Conservation (phyloP, 164 flowering plant genomes). For the Euptelea pleiosperma region DNA sequence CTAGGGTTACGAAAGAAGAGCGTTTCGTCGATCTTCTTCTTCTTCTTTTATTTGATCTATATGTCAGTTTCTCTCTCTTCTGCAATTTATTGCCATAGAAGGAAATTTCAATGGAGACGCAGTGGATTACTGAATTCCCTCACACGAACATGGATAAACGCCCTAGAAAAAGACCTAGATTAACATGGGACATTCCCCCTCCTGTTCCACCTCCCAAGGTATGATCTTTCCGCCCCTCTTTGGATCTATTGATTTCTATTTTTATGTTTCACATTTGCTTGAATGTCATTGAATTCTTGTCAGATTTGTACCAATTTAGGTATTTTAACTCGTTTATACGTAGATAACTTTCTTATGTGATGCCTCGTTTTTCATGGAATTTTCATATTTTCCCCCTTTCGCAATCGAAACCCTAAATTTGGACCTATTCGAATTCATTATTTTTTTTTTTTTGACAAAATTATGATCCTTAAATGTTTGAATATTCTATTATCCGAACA, state of each 20-base stretch:
- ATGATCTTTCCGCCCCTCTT: not conserved
- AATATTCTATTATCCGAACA: too few species aligned
- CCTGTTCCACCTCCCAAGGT: slow-evolving; percentile 50
- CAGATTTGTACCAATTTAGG: not conserved
- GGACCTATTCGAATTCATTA: too few species aligned
- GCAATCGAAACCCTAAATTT: not conserved
- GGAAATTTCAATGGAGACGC: slow-evolving; percentile 54
- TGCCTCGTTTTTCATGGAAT: not conserved
- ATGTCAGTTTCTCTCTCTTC: not conserved
- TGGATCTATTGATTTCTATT: not conserved
- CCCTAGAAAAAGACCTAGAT: slow-evolving; percentile 68
- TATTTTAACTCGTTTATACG: too few species aligned
- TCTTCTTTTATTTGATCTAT: too few species aligned
- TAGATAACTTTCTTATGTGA: not conserved
- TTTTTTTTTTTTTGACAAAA: too few species aligned
- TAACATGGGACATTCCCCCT: slow-evolving; percentile 77
- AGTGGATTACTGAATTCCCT: slow-evolving; percentile 58
- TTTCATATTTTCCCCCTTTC: not conserved
- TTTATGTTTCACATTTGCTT: too few species aligned
- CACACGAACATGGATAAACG: slow-evolving; percentile 67
- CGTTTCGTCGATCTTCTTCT: not conserved
- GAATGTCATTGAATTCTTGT: not conserved
- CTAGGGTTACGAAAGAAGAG: slow-evolving; percentile 12
- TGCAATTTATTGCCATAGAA: not conserved
- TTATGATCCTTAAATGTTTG: too few species aligned